Percentiles rank a stretch among this genome's conserved stretches.
Conservation (phyloP, 352 stramenopile species). For the Phytophthora fragariaefolia region DNA sequence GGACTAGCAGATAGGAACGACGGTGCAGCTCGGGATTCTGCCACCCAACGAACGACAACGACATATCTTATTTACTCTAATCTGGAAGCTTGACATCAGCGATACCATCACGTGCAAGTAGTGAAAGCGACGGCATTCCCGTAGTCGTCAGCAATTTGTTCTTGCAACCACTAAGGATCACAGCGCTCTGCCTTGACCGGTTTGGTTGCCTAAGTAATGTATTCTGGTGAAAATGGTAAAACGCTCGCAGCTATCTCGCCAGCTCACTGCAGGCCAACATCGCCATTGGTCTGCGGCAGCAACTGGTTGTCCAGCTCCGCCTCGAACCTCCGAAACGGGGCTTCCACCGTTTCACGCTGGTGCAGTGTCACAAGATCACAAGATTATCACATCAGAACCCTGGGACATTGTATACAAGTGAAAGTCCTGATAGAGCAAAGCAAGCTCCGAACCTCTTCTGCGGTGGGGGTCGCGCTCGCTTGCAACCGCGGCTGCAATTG, state of each 20-base stretch:
- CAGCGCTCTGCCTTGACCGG: neutral
- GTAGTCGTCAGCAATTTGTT: neutral
- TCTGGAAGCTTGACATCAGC: conserved; percentile 18
- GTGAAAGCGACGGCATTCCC: conserved; percentile 2
- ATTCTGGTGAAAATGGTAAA: conserved; percentile 20
- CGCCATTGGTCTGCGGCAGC: conserved; percentile 25
- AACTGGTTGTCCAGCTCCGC: conserved; percentile 41
- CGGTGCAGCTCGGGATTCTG: neutral
- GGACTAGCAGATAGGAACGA: conserved; percentile 48
- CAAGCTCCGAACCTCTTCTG: conserved; percentile 34
- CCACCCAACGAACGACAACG: conserved; percentile 20
- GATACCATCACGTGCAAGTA: conserved; percentile 20
- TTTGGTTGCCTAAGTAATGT: conserved; percentile 14
- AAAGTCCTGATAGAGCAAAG: neutral
- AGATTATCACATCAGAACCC: conserved; percentile 2
- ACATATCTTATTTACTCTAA: conserved; percentile 46
- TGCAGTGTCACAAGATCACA: neutral
- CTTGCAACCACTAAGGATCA: neutral
- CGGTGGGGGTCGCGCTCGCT: conserved; percentile 46
- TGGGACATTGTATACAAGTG: neutral
- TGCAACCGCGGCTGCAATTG: conserved; percentile 52
- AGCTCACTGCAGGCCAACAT: conserved; percentile 30
- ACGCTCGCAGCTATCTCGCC: neutral
- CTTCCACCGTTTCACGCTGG: conserved; percentile 45
- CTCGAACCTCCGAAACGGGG: conserved; percentile 42